Evolutionary conservation across 306 rosid genomes (phyloP).

Genomic region (Cucurbita moschata): DNA sequence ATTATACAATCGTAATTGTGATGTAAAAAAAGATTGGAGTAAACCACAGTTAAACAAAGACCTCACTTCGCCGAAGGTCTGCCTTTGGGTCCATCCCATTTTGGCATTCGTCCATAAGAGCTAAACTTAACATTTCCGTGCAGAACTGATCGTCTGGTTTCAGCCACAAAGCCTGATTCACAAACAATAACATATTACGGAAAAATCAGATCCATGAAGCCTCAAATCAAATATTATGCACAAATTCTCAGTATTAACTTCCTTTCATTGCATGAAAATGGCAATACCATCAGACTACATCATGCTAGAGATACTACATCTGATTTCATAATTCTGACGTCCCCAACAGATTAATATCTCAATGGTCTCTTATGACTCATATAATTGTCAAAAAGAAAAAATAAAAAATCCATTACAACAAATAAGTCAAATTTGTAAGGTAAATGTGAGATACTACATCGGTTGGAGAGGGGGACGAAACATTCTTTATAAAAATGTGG

Average conservation of each 20-base stretch:
- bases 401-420: background rate
- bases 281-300: background rate
- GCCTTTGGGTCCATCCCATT: conserved; percentile 22
- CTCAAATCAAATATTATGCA: background rate
- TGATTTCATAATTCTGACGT: background rate
- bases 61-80: conserved; percentile 18
- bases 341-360: background rate
- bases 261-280: no score
- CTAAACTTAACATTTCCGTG: conserved; percentile 79
- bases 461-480: no score
- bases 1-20: background rate
- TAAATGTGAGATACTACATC: no score
- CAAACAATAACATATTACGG: conserved; percentile 2
- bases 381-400: background rate
- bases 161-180: conserved; percentile 71
- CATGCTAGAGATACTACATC: background rate
- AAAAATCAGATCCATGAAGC: conserved; percentile 6
- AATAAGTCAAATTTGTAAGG: background rate
- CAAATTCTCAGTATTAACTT: background rate
- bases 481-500: no score
- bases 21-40: background rate
- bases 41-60: conserved; percentile 1
- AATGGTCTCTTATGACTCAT: background rate
- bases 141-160: conserved; percentile 78
- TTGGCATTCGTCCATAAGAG: conserved; percentile 59